phyloP scores from a whole-genome alignment of 192 early-diverging fungal species.

The Coemansia interrupta region DNA sequence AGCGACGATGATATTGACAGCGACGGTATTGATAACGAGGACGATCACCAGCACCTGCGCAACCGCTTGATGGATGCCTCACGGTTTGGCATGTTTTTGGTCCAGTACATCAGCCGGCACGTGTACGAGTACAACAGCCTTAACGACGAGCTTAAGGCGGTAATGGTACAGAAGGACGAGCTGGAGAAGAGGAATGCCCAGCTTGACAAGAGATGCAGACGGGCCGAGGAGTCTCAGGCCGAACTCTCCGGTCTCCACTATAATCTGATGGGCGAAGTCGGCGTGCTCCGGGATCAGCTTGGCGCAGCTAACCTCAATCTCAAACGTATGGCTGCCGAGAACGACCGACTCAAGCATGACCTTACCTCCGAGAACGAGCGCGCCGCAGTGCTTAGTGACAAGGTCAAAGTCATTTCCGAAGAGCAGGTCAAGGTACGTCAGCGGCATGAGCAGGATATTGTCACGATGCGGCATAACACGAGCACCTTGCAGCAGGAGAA shows the following conservation, averaged over 20 bases:
- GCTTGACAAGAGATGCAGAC: slow-evolving; percentile 28
- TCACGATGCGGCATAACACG: slow-evolving; percentile 54
- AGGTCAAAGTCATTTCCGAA: slow-evolving; percentile 41
- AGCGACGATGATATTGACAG: slow-evolving; percentile 28
- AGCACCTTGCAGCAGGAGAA: slow-evolving; percentile 63
- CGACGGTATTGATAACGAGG: slow-evolving; percentile 18
- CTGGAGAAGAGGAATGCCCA: slow-evolving; percentile 18
- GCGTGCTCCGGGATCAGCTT: slow-evolving; percentile 24
- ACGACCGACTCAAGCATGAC: slow-evolving; percentile 56
- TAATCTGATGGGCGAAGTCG: slow-evolving; percentile 28
- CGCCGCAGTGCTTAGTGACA: slow-evolving; percentile 56
- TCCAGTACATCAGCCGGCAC: slow-evolving; percentile 49
- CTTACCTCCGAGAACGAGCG: slow-evolving; percentile 56
- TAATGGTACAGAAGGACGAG: slow-evolving; percentile 23
- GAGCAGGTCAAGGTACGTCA: slow-evolving; percentile 50
- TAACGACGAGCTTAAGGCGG: slow-evolving; percentile 27
- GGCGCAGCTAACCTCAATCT: slow-evolving; percentile 18
- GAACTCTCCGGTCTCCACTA: slow-evolving; percentile 32
- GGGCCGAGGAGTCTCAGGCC: slow-evolving; percentile 36
- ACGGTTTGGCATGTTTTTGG: slow-evolving; percentile 44
- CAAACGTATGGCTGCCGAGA: slow-evolving; percentile 49
- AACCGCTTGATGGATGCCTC: slow-evolving; percentile 41
- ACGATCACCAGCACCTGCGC: slow-evolving; percentile 35
- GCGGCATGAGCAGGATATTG: slow-evolving; percentile 64
- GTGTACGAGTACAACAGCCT: slow-evolving; percentile 33